Percentiles rank a stretch among this genome's conserved stretches.
Conservation (phyloP, 768 basidiomycete species). For the Leccinellum luteum region DNA sequence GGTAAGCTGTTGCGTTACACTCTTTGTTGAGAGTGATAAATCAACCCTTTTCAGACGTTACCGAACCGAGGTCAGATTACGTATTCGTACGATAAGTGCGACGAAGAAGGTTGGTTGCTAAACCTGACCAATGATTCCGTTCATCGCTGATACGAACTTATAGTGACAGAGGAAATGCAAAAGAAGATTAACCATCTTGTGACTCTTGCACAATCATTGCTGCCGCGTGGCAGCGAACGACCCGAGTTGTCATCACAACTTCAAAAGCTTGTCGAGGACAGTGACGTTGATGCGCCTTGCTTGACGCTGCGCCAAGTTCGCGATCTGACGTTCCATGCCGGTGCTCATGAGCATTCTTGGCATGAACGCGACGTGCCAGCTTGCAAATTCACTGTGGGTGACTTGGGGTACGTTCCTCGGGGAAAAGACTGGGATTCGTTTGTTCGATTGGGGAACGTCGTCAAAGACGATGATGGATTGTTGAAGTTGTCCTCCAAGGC, state of each 20-base stretch:
- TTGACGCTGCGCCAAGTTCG: slow-evolving; percentile 39
- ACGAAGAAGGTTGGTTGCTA: slow-evolving; percentile 21
- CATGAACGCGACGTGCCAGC: slow-evolving; percentile 38
- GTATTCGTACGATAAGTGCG: slow-evolving; percentile 23
- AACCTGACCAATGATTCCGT: not conserved
- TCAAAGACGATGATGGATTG: slow-evolving; percentile 27
- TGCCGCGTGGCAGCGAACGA: slow-evolving; percentile 36
- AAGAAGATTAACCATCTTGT: slow-evolving; percentile 42
- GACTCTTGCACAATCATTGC: slow-evolving; percentile 37
- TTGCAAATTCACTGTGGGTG: slow-evolving; percentile 41
- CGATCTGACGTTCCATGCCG: slow-evolving; percentile 34
- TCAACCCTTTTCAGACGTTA: slow-evolving; percentile 34
- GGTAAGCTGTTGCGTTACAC: slow-evolving; percentile 21
- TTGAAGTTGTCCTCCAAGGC: slow-evolving; percentile 24
- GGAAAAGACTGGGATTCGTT: slow-evolving; percentile 39
- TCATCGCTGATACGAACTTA: slow-evolving; percentile 1
- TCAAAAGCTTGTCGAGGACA: slow-evolving; percentile 34
- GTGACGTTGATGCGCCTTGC: slow-evolving; percentile 25
- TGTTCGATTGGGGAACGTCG: slow-evolving; percentile 38
- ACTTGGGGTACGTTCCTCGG: slow-evolving; percentile 42
- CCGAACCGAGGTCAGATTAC: slow-evolving; percentile 38
- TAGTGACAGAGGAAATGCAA: slow-evolving; percentile 35
- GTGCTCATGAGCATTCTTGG: slow-evolving; percentile 41
- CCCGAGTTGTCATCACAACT: slow-evolving; percentile 31
- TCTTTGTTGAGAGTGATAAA: not conserved